Evolutionary conservation across 768 basidiomycete genomes (phyloP), one percentile per base, ranked within the genome.

Genomic region (Candolleomyces efflorescens): DNA sequence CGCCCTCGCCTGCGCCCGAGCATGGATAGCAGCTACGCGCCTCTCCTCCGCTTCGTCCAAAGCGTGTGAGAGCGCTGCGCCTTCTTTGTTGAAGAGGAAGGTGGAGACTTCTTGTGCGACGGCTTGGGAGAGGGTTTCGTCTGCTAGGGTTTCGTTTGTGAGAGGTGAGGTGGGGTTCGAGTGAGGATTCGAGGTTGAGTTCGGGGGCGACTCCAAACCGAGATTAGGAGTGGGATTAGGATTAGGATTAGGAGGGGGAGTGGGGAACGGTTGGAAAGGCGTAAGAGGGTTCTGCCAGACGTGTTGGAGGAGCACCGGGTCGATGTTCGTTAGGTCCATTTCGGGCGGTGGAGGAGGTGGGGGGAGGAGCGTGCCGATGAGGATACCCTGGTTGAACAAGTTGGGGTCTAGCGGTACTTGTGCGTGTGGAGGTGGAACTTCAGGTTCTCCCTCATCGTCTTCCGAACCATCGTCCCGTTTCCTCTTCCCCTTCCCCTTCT

Each of bases 71-170:
- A 91, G 73, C 67, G 79, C 68, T n/a, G 78, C 68, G 13, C 87
- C 85, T 65, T 86, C 82, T 15, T 81, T 70, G 53, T 82, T 85
- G 55, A 79, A 74, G 27, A 94, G 75, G 64, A 86, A 87, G 1
- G 77, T 80, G 1, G 83, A 75, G 1, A 95, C 85, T 68, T 93
- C 91, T 57, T 85, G 81, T 0, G 83, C 79, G 20, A 94, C 79
- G 1, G 78, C 81, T 26, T 78, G 79, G 26, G 86, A 83, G 5
- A 86, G 79, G 2, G 82, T 77, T 57, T 83, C 80, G 27, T 92
- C 90, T 1, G 85, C 71, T 13, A 69, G 27, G n/a, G 66, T 67
- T n/a, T n/a, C n/a, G n/a, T n/a, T n/a, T n/a, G n/a, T n/a, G n/a
- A 9, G 73, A 0, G 79, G 68, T 13, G 67, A 62, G 17, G 63